Evolutionary conservation across 768 basidiomycete genomes (phyloP), one percentile per base, ranked within the genome.

Genomic region (Rhizopogon roseolus): DNA sequence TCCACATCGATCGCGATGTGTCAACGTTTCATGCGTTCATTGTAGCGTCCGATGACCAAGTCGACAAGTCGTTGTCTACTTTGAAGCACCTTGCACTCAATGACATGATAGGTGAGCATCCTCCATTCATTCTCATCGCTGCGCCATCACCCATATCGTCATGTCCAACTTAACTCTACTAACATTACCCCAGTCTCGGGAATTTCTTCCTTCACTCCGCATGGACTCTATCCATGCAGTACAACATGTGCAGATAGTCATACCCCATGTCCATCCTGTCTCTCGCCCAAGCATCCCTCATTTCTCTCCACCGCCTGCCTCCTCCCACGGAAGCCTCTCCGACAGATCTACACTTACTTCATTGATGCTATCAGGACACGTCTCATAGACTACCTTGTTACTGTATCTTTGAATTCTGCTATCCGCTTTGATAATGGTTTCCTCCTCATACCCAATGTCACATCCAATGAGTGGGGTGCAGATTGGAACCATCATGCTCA

Each of bases 341-440:
- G 73, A 25, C 50, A 57, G 27, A 64, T 72, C 9, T 70, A 75
- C 50, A 51, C 63, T n/a, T 63, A 66, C 57, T 88, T 90, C 60
- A 71, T 87, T 57, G 76, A 79, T 36, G 87, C 88, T 6, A 68
- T 87, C n/a, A 83, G 86, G 37, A 74, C 65, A 38, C 61, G 73
- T 37, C 64, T 79, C 27, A 73, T 71, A 36, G 76, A 83, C 52
- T 80, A 84, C 62, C 71, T 90, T 41, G 73, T 78, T 6, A 69
- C 71, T 49, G 66, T 71, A 7, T 73, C 80, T n/a, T 69, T 59
- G 49, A 69, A 74, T 42, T 73, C 66, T 9, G 74, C 76, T 36
- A 75, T 74, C 41, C 75, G 86, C 25, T 70, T 86, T 40, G 79
- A 76, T 61, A 75, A 76, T 48, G 88, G 88, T 0, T 82, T 91